A percentile compares a stretch with the other conserved stretches of the same genome.
Conservation (phyloP, 2,329 filamentous ascomycete species). For the Sporothrix luriei region DNA sequence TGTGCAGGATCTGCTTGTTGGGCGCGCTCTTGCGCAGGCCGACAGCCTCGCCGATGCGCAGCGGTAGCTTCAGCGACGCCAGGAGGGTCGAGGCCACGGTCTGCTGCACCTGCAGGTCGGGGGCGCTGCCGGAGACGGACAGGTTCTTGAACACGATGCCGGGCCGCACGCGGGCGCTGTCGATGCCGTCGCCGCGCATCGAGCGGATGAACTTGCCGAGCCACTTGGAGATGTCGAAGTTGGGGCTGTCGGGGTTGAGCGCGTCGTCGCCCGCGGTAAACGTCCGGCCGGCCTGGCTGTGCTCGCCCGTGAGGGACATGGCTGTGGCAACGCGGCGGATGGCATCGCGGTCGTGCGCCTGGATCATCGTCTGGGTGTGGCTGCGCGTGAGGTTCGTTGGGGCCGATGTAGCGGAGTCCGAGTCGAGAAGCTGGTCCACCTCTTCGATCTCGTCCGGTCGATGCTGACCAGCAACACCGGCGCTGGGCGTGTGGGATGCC, state of each 20-base stretch:
- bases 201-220: constrained; percentile 59
- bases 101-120: constrained; percentile 70
- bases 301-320: constrained; percentile 46
- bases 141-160: constrained; percentile 68
- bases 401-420: constrained; percentile 51
- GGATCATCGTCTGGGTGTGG: constrained; percentile 32
- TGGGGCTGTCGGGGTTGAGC: constrained; percentile 51
- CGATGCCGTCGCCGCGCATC: constrained; percentile 55
- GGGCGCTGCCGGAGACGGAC: constrained; percentile 68
- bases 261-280: constrained; percentile 46
- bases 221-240: constrained; percentile 58
- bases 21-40: constrained; percentile 62
- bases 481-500: not conserved
- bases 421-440: constrained; percentile 45
- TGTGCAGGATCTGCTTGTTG: constrained; percentile 59
- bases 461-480: not conserved
- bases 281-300: constrained; percentile 51
- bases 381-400: constrained; percentile 45
- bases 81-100: constrained; percentile 63
- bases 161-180: constrained; percentile 58
- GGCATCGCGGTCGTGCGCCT: constrained; percentile 26
- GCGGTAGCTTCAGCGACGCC: constrained; percentile 52
- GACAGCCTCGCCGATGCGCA: constrained; percentile 52
- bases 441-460: constrained; percentile 34
- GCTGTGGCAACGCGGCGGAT: constrained; percentile 45